These are phyloP conservation scores for Euphorbia tirucalli DNA, from an alignment of 345 rosid species.

Conservation along the genomic window DNA sequence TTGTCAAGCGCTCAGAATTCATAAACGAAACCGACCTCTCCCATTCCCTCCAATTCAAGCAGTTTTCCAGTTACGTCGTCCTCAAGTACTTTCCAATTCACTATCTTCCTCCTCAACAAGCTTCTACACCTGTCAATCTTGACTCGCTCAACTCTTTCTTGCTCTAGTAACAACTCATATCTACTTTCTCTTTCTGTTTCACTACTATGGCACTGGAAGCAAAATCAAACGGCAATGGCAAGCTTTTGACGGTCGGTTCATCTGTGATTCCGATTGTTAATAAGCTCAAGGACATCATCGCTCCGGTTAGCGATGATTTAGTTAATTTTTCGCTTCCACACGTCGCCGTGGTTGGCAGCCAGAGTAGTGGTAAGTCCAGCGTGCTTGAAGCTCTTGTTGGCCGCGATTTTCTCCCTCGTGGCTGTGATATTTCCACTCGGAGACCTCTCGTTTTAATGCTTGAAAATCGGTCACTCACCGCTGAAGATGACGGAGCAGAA, in stretches of 20 bases:
- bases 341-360: slow-evolving; percentile 57
- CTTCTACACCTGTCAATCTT: not conserved
- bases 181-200: too few relatives aligned
- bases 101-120: too few relatives aligned
- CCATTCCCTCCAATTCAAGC: not conserved
- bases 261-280: slow-evolving; percentile 38
- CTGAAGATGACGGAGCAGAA: slow-evolving; percentile 25
- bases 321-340: slow-evolving; percentile 33
- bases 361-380: slow-evolving; percentile 54
- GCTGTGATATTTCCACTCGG: slow-evolving; percentile 42
- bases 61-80: not conserved
- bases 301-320: slow-evolving; percentile 25
- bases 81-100: too few relatives aligned
- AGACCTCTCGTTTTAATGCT: slow-evolving; percentile 41
- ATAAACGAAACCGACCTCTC: too few relatives aligned
- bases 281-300: slow-evolving; percentile 38
- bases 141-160: too few relatives aligned
- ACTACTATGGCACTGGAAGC: slow-evolving; percentile 21
- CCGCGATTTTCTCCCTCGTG: slow-evolving; percentile 51
- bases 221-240: not conserved
- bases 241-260: slow-evolving; percentile 24
- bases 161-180: too few relatives aligned
- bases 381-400: slow-evolving; percentile 50
- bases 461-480: slow-evolving; percentile 12
- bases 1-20: too few relatives aligned